A percentile compares a stretch with the other conserved stretches of the same genome.
Evolutionary conservation across 192 early-diverging fungal genomes (phyloP).

Genomic region (Backusella tuberculispora): DNA sequence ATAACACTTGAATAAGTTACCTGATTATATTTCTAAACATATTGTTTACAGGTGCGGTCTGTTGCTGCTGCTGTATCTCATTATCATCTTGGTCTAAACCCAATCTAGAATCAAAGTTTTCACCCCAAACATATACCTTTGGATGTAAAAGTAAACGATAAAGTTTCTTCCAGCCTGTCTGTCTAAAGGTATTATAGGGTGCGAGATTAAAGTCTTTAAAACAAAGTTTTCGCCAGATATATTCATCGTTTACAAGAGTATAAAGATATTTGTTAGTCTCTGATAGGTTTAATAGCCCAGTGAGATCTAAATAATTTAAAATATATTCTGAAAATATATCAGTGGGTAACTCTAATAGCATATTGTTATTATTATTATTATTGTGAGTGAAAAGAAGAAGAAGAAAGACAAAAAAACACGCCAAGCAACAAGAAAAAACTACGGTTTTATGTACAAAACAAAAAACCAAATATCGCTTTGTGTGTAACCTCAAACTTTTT

Average conservation of each 20-base stretch:
- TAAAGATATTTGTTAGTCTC: constrained; percentile 2
- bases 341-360: constrained; percentile 1
- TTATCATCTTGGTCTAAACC: constrained; percentile 14
- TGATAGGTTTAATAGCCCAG: constrained; percentile 20
- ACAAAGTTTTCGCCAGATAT: constrained; percentile 27
- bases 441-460: no score
- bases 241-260: constrained; percentile 24
- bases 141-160: constrained; percentile 23
- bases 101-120: constrained; percentile 30
- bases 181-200: constrained; percentile 20
- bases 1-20: neutral
- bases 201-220: constrained; percentile 24
- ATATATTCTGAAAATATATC: constrained; percentile 26
- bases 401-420: neutral
- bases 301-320: constrained; percentile 14
- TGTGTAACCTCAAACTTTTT: no score
- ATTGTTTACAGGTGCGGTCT: neutral
- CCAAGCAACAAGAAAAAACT: neutral
- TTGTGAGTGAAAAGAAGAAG: neutral
- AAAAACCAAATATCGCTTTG: no score
- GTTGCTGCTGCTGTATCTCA: neutral
- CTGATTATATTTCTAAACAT: neutral
- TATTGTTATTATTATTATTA: neutral
- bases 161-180: constrained; percentile 38
- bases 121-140: constrained; percentile 38